phyloP scores from a whole-genome alignment of 1,284 basidiomycete species.

The Pyrrhoderma lamaoense region DNA sequence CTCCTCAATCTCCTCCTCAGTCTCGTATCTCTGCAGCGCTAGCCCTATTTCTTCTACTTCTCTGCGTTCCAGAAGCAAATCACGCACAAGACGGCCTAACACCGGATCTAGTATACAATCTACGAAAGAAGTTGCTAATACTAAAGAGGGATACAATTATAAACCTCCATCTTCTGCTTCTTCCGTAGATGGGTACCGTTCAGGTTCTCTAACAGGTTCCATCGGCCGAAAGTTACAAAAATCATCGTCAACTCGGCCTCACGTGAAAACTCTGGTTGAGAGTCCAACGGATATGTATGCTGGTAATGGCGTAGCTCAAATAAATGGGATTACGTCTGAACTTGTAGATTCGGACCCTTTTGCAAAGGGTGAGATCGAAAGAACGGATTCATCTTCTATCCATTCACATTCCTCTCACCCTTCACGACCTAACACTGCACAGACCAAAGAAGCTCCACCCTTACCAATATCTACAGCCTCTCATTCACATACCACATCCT shows the following conservation, averaged over 20 bases:
- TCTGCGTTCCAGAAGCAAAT: conserved; percentile 6
- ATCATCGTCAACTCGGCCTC: neutral
- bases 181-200: conserved; percentile 10
- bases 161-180: conserved; percentile 14
- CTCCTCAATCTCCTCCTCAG: conserved; percentile 14
- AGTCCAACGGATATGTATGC: neutral
- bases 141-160: neutral
- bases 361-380: conserved; percentile 44
- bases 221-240: conserved; percentile 7
- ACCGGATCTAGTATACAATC: conserved; percentile 6
- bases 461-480: neutral
- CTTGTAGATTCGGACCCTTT: conserved; percentile 50
- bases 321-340: neutral
- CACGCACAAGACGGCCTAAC: conserved; percentile 2
- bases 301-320: neutral
- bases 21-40: neutral
- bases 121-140: neutral
- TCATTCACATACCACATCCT: neutral
- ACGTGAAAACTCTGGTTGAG: neutral
- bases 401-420: neutral
- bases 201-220: neutral
- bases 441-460: conserved; percentile 4
- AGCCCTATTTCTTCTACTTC: neutral
- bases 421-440: no score
- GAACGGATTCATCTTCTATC: conserved; percentile 13